These are phyloP conservation scores for Penicillium sp. DNA, from an alignment of 2,329 filamentous ascomycete species.

Conservation along the genomic window DNA sequence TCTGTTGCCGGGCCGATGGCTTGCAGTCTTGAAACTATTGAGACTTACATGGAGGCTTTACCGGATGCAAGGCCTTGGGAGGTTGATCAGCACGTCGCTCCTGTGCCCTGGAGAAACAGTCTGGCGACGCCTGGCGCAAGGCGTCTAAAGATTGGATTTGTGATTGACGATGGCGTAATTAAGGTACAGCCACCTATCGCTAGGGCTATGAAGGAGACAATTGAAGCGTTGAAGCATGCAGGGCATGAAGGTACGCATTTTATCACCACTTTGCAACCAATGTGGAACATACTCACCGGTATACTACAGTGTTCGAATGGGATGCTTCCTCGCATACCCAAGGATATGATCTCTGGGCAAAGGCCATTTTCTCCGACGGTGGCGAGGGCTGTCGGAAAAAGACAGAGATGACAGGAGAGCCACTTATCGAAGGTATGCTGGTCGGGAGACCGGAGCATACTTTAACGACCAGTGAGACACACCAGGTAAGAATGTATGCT, in stretches of 20 bases:
- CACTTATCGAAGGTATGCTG: constrained; percentile 38
- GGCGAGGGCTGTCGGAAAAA: constrained; percentile 32
- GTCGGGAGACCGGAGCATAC: constrained; percentile 32
- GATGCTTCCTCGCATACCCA: constrained; percentile 30
- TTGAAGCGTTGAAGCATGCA: constrained; percentile 60
- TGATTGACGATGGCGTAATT: constrained; percentile 62
- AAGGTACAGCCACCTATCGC: constrained; percentile 61
- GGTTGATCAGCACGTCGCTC: constrained; percentile 37
- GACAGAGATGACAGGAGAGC: constrained; percentile 32
- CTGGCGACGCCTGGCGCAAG: constrained; percentile 25
- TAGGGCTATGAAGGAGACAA: constrained; percentile 55
- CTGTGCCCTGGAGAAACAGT: constrained; percentile 39
- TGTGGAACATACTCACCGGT: not conserved
- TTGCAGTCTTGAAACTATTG: constrained; percentile 27
- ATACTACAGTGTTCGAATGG: constrained; percentile 32
- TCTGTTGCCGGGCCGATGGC: constrained; percentile 33
- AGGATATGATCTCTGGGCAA: constrained; percentile 35
- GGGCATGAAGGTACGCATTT: constrained; percentile 51
- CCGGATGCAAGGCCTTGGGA: constrained; percentile 39
- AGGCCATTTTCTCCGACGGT: constrained; percentile 35
- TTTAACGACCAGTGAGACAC: constrained; percentile 27
- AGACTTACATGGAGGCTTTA: constrained; percentile 37
- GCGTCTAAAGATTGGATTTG: constrained; percentile 61
- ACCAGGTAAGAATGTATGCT: constrained; percentile 23
- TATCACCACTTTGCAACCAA: too few species aligned